Percentiles rank a stretch among this genome's conserved stretches.
These are phyloP conservation scores for Blastomyces parvus DNA, from an alignment of 2,329 filamentous ascomycete species.

Conservation along the genomic window DNA sequence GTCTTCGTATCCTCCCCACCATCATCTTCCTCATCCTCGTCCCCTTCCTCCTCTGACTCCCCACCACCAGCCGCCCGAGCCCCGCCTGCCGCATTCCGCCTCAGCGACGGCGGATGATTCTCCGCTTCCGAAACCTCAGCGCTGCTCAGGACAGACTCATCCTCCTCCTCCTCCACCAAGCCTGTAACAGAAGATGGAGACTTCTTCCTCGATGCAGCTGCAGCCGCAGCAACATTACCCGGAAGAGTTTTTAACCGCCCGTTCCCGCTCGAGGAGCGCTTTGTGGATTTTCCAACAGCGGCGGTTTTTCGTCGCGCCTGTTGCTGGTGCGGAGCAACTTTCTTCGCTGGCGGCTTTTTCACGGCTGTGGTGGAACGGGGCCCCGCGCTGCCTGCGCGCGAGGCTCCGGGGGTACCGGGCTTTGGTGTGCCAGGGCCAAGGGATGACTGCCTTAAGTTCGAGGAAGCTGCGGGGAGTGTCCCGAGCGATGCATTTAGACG, in stretches of 20 bases:
- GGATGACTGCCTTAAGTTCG: slow-evolving; percentile 51
- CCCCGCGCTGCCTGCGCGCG: slow-evolving; percentile 51
- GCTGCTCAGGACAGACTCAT: slow-evolving; percentile 46
- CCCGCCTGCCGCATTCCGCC: slow-evolving; percentile 5
- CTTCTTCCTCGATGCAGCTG: slow-evolving; percentile 28
- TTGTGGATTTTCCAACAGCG: slow-evolving; percentile 30
- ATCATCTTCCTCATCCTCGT: slow-evolving; percentile 42
- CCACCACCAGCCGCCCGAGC: slow-evolving; percentile 10
- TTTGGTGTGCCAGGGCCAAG: slow-evolving; percentile 56
- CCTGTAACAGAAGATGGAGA: slow-evolving; percentile 33
- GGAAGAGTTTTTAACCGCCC: slow-evolving; percentile 26
- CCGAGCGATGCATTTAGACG: slow-evolving; percentile 46
- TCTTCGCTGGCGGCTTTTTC: slow-evolving; percentile 44
- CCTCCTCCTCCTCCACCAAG: slow-evolving; percentile 36
- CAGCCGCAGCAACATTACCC: slow-evolving; percentile 11
- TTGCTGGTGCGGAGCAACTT: slow-evolving; percentile 47
- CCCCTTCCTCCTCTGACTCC: slow-evolving; percentile 34
- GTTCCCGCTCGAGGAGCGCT: slow-evolving; percentile 36
- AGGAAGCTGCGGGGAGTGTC: slow-evolving; percentile 45
- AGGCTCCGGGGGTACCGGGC: slow-evolving; percentile 43
- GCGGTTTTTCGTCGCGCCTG: slow-evolving; percentile 32
- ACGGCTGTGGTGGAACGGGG: slow-evolving; percentile 36
- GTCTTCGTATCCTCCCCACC: slow-evolving; percentile 50
- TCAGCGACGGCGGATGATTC: slow-evolving; percentile 23
- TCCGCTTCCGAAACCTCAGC: slow-evolving; percentile 42